Evolutionary conservation across 2,329 filamentous ascomycete genomes (phyloP), one percentile per base, ranked within the genome.

Genomic region (Ophiostoma ulmi): DNA sequence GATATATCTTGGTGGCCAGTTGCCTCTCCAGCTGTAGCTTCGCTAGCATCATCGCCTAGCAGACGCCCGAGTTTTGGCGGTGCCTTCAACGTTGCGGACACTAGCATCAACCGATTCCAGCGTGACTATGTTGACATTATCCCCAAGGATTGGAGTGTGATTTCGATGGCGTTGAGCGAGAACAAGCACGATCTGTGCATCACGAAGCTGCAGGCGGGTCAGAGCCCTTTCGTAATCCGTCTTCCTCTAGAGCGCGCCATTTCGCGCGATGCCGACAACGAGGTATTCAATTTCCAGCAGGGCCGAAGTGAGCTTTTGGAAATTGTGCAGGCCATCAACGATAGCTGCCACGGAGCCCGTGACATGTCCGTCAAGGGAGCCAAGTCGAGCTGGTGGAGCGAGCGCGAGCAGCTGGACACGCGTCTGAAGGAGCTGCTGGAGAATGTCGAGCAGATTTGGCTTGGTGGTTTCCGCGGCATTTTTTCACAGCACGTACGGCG

Each of bases 391-490:
- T 99, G 95, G 95, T 99, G 95, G 94, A 87, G 86, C 5, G 91
- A 94, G 77, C 88, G 96, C 17, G 90, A 95, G 78, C 86, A 86
- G 2, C 83, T 99, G 20, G 95, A 99, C 77, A 81, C 82, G 41
- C 88, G 92, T 11, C 84, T 99, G 35, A 89, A 88, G 73, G 89
- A 91, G 68, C 85, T 99, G 11, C 83, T 99, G 1, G 84, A 89
- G 70, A 96, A 93, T 72, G 91, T 99, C 55, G 94, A 99, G 79
- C 90, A 91, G 73, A 89, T 95, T 31, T 99, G 95, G 95, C 87
- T 99, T 5, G 94, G 94, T 67, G 95, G 95, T 0, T 99, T 99
- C 84, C 90, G 89, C 71, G 94, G 94, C 20, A 90, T 99, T n/a
- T 94, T 99, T 77, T 94, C 93, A 1, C 90, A 92, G 70, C 87